Evolutionary conservation across 176 grass and related monocot genomes (phyloP).

Genomic region (Hordeum vulgare): MorexV3_pseudomolecules_assembly NC_058521.1:561370676-561371175

Average conservation of each 20-base stretch:
- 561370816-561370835: conserved; percentile 31
- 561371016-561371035: conserved; percentile 14
- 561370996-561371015: conserved; percentile 13
- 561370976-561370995: conserved; percentile 13
- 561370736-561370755: conserved; percentile 13
- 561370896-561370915: conserved; percentile 2
- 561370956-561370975: conserved; percentile 33
- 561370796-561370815: conserved; percentile 12
- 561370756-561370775: conserved; percentile 17
- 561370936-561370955: conserved; percentile 20
- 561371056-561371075: neutral
- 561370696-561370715: neutral
- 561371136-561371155: conserved; percentile 16
- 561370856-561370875: conserved; percentile 7
- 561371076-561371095: conserved; percentile 44
- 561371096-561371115: conserved; percentile 13
- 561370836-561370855: conserved; percentile 35
- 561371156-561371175: neutral
- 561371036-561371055: conserved; percentile 6
- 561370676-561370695: conserved; percentile 24
- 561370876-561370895: conserved; percentile 7
- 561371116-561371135: conserved; percentile 18
- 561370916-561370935: conserved; percentile 17
- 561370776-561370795: conserved; percentile 8
- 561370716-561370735: neutral